phyloP scores from a whole-genome alignment of 345 rosid genomes.

The Eucalyptus cloeziana region DNA sequence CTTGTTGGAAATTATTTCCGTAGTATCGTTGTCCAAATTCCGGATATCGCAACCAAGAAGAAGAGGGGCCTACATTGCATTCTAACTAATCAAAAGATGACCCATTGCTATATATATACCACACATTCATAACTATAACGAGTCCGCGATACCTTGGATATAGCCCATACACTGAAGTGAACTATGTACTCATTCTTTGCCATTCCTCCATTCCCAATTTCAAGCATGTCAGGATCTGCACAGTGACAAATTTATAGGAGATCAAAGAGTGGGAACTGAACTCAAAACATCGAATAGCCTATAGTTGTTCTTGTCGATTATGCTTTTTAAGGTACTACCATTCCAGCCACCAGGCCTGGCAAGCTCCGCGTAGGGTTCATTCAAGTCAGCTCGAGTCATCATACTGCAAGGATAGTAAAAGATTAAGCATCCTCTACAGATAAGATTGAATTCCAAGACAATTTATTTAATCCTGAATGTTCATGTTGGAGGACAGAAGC shows the following conservation, averaged over 20 bases:
- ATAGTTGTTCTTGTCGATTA: neutral
- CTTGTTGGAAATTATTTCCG: slow-evolving; percentile 15
- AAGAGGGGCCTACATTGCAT: slow-evolving; percentile 27
- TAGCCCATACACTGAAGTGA: slow-evolving; percentile 92
- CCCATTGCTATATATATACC: neutral
- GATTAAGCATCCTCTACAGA: neutral
- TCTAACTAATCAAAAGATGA: neutral
- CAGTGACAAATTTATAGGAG: neutral
- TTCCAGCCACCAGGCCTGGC: slow-evolving; percentile 98
- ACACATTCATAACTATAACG: neutral
- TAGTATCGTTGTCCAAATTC: slow-evolving; percentile 11
- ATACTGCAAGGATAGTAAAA: slow-evolving; percentile 31
- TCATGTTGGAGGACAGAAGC: neutral
- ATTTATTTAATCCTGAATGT: neutral
- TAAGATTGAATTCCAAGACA: neutral
- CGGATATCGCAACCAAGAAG: slow-evolving; percentile 30
- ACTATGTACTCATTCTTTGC: slow-evolving; percentile 67
- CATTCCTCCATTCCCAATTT: slow-evolving; percentile 98
- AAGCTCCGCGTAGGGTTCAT: slow-evolving; percentile 64
- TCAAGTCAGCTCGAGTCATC: slow-evolving; percentile 59
- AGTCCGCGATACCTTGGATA: slow-evolving; percentile 47
- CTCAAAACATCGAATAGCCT: neutral
- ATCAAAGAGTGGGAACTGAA: neutral
- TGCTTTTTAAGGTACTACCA: slow-evolving; percentile 20
- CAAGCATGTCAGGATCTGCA: slow-evolving; percentile 98